Percentiles rank a stretch among this genome's conserved stretches.
These are phyloP conservation scores for Fusarium annulatum DNA, from an alignment of 2,329 filamentous ascomycete species.

Conservation along the genomic window DNA sequence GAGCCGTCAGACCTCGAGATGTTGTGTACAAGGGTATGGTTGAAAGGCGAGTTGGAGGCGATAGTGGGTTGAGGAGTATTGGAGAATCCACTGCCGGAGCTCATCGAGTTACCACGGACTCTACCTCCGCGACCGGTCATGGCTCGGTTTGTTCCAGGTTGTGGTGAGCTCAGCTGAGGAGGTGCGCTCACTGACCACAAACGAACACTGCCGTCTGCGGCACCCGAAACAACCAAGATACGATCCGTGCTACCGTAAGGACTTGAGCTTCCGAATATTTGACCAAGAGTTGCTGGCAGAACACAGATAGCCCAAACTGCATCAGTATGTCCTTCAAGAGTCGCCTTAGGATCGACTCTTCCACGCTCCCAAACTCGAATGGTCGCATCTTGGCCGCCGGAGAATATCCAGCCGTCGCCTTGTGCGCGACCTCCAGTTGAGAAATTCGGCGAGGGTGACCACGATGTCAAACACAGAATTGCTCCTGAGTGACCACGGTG, in stretches of 20 bases:
- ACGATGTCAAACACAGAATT: slow-evolving; percentile 87
- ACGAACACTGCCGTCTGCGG: slow-evolving; percentile 89
- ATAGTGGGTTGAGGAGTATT: slow-evolving; percentile 90
- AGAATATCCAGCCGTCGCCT: slow-evolving; percentile 98
- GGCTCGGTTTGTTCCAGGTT: slow-evolving; percentile 72
- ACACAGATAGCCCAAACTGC: slow-evolving; percentile 97
- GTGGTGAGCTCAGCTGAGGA: slow-evolving; percentile 84
- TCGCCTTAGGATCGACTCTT: slow-evolving; percentile 93
- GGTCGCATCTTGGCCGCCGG: slow-evolving; percentile 92
- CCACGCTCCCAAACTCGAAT: slow-evolving; percentile 96
- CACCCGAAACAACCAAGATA: slow-evolving; percentile 89
- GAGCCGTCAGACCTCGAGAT: slow-evolving; percentile 76
- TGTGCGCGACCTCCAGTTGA: slow-evolving; percentile 87
- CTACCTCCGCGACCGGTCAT: slow-evolving; percentile 72
- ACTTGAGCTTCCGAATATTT: slow-evolving; percentile 81
- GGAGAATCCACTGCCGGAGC: slow-evolving; percentile 91
- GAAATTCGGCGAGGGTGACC: slow-evolving; percentile 88
- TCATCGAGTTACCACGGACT: slow-evolving; percentile 90
- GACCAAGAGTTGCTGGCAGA: slow-evolving; percentile 82
- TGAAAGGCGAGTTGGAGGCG: slow-evolving; percentile 86
- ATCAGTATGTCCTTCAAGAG: slow-evolving; percentile 92
- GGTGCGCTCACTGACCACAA: slow-evolving; percentile 95
- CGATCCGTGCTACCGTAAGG: slow-evolving; percentile 85
- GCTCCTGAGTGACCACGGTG: slow-evolving; percentile 93
- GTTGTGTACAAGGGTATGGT: slow-evolving; percentile 87